A percentile compares a stretch with the other conserved stretches of the same genome.
phyloP scores from a whole-genome alignment of 768 basidiomycete species.

The Auriscalpium orientale region DNA sequence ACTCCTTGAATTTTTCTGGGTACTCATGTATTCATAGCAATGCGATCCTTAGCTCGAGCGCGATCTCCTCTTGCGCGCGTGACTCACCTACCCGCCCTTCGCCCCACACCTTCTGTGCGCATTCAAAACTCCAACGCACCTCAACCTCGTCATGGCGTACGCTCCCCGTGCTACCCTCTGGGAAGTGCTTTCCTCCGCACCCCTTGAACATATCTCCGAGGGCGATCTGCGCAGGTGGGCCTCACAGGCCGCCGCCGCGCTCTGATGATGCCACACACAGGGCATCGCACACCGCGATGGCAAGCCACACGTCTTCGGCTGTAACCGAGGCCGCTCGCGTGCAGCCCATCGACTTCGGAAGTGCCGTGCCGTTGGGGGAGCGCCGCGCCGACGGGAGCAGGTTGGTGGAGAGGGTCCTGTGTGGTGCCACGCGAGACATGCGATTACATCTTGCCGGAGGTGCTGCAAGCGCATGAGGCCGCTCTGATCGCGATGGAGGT shows the following conservation, averaged over 20 bases:
- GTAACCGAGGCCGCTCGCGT: conserved; percentile 58
- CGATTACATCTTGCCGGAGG: conserved; percentile 95
- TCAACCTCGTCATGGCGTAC: conserved; percentile 81
- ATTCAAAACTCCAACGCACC: conserved; percentile 68
- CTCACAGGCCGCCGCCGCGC: conserved; percentile 76
- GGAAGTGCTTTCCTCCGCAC: conserved; percentile 77
- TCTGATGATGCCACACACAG: conserved; percentile 85
- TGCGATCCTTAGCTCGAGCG: conserved; percentile 78
- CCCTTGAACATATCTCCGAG: conserved; percentile 54
- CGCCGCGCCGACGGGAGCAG: conserved; percentile 49
- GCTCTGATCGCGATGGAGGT: conserved; percentile 75
- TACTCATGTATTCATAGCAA: conserved; percentile 46
- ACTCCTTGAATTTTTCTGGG: neutral
- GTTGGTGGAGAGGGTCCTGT: conserved; percentile 56
- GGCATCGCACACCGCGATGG: conserved; percentile 91
- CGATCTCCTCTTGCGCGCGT: conserved; percentile 63
- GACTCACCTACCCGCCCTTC: conserved; percentile 46
- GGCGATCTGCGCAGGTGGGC: conserved; percentile 76
- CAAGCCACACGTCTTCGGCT: conserved; percentile 95
- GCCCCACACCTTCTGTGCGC: conserved; percentile 80
- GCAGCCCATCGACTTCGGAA: conserved; percentile 92
- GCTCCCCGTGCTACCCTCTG: conserved; percentile 81
- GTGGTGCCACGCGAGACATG: conserved; percentile 85
- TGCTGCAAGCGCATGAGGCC: conserved; percentile 76
- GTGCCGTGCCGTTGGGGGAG: conserved; percentile 69